Evolutionary conservation across 2,329 filamentous ascomycete genomes (phyloP).

Genomic region (Xylaria polymorpha): DNA sequence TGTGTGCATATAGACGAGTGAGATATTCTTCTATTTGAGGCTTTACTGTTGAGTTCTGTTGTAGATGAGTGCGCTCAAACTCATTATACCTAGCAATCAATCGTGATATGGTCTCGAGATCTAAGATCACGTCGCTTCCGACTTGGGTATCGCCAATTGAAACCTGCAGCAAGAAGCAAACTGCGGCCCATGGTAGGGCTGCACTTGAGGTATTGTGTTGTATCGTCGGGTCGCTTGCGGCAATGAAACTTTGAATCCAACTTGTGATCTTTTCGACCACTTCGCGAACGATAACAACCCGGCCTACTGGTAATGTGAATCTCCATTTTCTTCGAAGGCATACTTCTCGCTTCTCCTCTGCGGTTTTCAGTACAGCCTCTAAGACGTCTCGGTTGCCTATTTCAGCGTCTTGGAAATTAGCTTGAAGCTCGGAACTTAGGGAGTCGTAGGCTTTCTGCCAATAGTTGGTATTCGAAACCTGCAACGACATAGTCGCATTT

Average conservation of each 20-base stretch:
- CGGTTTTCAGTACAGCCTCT: not conserved
- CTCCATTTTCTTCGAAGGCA: not conserved
- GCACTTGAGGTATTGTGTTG: not conserved
- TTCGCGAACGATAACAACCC: not conserved
- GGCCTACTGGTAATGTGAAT: not conserved
- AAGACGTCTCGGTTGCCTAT: not conserved
- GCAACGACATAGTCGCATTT: not conserved
- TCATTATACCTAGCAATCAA: not conserved
- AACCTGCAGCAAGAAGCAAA: not conserved
- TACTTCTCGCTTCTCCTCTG: not conserved
- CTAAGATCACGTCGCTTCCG: not conserved
- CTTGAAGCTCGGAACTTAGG: not conserved
- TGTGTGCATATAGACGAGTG: not conserved
- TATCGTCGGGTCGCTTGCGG: not conserved
- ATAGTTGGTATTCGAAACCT: not conserved
- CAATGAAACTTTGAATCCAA: not conserved
- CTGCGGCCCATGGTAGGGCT: not conserved
- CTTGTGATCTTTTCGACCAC: not conserved
- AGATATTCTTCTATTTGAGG: not conserved
- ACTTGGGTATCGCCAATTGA: not conserved
- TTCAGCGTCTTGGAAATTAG: not conserved
- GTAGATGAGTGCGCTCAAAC: not conserved
- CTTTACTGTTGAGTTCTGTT: not conserved
- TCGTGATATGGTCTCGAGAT: not conserved
- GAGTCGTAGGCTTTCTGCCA: not conserved